Evolutionary conservation across 2,329 filamentous ascomycete species (phyloP), one percentile per base, ranked within the genome.

Genomic region (Penicillium occitanis): DNA sequence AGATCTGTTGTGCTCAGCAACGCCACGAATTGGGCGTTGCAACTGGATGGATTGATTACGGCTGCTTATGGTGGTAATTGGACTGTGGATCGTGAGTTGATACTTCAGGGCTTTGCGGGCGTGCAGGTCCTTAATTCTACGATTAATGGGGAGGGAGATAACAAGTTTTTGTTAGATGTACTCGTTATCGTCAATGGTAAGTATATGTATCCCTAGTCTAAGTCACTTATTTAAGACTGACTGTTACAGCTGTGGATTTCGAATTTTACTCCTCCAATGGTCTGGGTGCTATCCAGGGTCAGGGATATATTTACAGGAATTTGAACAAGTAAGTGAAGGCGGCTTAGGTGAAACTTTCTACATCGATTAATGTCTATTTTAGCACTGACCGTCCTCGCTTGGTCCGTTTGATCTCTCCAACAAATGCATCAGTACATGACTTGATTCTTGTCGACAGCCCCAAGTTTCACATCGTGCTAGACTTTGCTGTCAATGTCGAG

Each of bases 391-490:
- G 70, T 3, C 70, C 71, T 5, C 69, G 70, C 19, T 65, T 75
- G 3, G 61, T 73, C 6, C 60, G 74, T 6, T 66, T 75, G 13
- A 68, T 76, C 30, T 71, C 69, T 3, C 70, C 71, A 4, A 71
- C 68, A 2, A 71, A 74, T 37, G 67, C 70, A n/a, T 68, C 73
- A 1, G 68, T 75, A 4, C 75, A 77, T 61, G 73, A 77, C 51
- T 67, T 76, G 51, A 75, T 77, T 50, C 68, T 76, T 2, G 72
- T 77, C 6, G 73, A 77, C 50, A 72, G 71, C 28, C 76, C 75
- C 1, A 78, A 77, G 28, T 79, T 79, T 62, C 77, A 79, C 63
- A 71, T 78, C 6, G 71, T 79, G 0, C 71, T 79, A 33, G 74
- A 79, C 61, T 73, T 74, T 48, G 76, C 70, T 2, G 69, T 73